Base-by-base conservation (phyloP, 805 yeast genomes). In the Metschnikowia bowlesiae region DNA sequence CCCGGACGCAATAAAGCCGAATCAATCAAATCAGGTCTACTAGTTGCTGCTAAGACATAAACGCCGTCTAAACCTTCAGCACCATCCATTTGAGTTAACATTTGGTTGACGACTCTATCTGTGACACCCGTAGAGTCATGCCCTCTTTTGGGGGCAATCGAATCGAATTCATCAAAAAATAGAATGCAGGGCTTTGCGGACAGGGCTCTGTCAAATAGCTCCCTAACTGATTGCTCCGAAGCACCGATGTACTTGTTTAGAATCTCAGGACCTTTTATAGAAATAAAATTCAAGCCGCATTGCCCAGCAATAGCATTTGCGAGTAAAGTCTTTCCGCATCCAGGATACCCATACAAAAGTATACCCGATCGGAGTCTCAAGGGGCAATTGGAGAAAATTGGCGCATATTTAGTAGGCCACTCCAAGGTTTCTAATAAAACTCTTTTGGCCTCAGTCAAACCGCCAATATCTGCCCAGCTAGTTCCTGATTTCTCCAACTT, bases 71-170 rank as follows among this genome's bases (percentile, higher is more conserved):
- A 73, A 0, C 98, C 97, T 66, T 94, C 98, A 0, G 98, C 98
- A 71, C 99, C 99, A 67, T 94, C 99, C 96, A 94, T 91, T 65
- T 94, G 97, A 0, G 99, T 94, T 60, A 94, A 78, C 82, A 94
- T 81, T 64, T 94, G 99, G 68, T 94, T 94, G 28, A 94, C 99
- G 38, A 94, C 97, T 59, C 99, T 79, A 65, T 94, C 99, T 2
- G 98, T 94, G 4, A 94, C 98, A 50, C 98, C 98, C 0, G 98
- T 91, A 1, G 96, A 88, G 64, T 92, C 99, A 62, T 91, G 97
- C 2, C 98, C 98, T 76, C 98, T 84, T 65, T 91, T 91, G 0
- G 98, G 98, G 0, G 98, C 97, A 62, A 94, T 89, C 0, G 98
- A 90, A 60, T 92, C 98, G 65, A 92, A 91, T 63, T 92, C 97